These are phyloP conservation scores for Pestalotiopsis sp. DNA, from an alignment of 2,329 filamentous ascomycete genomes.

Conservation along the genomic window DNA sequence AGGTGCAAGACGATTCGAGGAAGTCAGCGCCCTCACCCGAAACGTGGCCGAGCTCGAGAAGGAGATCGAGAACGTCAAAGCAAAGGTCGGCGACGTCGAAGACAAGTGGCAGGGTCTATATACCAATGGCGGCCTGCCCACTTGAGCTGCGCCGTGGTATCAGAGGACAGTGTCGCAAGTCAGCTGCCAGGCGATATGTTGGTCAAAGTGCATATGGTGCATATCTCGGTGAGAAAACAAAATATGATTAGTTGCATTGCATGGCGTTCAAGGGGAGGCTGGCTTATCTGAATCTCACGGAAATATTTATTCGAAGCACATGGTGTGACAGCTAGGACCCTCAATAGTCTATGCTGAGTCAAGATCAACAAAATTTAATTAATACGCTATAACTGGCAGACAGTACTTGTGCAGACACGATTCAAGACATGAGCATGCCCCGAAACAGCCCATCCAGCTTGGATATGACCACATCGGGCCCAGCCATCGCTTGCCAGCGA, in stretches of 20 bases:
- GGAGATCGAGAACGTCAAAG: conserved; percentile 71
- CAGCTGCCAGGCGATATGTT: neutral
- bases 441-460: conserved; percentile 4
- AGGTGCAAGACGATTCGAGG: conserved; percentile 78
- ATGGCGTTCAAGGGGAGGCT: neutral
- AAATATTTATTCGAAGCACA: neutral
- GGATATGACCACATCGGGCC: neutral
- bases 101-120: conserved; percentile 56
- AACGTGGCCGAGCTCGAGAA: conserved; percentile 80
- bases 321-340: neutral
- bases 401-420: neutral
- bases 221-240: neutral
- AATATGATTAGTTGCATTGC: neutral
- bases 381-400: neutral
- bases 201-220: neutral
- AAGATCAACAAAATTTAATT: neutral
- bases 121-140: conserved; percentile 23
- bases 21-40: conserved; percentile 74
- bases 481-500: conserved; percentile 2
- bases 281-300: neutral
- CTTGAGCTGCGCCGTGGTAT: neutral
- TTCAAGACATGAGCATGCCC: neutral
- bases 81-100: conserved; percentile 68
- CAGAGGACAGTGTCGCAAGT: neutral
- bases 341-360: neutral